A percentile compares a stretch with the other conserved stretches of the same genome.
These are phyloP conservation scores for Chrysoporthe cubensis DNA, from an alignment of 2,329 filamentous ascomycete genomes.

Conservation along the genomic window DNA sequence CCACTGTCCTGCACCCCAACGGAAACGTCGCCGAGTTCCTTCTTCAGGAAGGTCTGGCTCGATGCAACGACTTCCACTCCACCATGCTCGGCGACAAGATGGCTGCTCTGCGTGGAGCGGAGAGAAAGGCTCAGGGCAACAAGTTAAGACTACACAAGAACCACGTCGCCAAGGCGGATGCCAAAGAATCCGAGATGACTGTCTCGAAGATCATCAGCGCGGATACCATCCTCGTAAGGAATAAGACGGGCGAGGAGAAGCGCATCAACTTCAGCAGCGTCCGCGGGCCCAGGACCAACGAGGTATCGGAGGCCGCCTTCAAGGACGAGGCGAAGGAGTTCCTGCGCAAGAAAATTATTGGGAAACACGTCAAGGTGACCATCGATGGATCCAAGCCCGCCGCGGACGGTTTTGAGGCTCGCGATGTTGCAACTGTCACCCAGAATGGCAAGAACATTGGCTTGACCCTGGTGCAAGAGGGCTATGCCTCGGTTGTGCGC, in stretches of 20 bases:
- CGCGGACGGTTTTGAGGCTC: slow-evolving; percentile 87
- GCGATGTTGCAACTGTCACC: slow-evolving; percentile 88
- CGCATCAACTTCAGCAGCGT: slow-evolving; percentile 91
- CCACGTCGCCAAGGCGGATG: slow-evolving; percentile 71
- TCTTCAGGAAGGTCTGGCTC: slow-evolving; percentile 84
- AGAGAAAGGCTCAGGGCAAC: slow-evolving; percentile 79
- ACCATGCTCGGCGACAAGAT: slow-evolving; percentile 89
- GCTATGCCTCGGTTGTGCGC: slow-evolving; percentile 91
- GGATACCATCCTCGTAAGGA: slow-evolving; percentile 85
- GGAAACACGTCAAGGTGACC: slow-evolving; percentile 88
- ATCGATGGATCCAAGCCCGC: slow-evolving; percentile 91
- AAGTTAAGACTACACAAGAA: slow-evolving; percentile 82
- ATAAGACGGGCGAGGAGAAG: slow-evolving; percentile 84
- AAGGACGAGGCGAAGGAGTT: slow-evolving; percentile 95
- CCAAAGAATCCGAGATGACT: slow-evolving; percentile 73
- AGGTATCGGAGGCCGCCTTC: slow-evolving; percentile 86
- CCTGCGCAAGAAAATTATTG: slow-evolving; percentile 88
- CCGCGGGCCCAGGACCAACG: slow-evolving; percentile 86
- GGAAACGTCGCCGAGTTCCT: slow-evolving; percentile 94
- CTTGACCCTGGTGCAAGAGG: slow-evolving; percentile 83
- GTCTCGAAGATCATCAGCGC: slow-evolving; percentile 86
- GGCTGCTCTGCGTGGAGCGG: slow-evolving; percentile 81
- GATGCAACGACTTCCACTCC: slow-evolving; percentile 95
- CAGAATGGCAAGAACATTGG: slow-evolving; percentile 87
- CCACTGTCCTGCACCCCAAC: slow-evolving; percentile 81